A percentile compares a stretch with the other conserved stretches of the same genome.
These are phyloP conservation scores for Raphanus raphanistrum DNA, from an alignment of 345 rosid species.

Conservation along the genomic window DNA sequence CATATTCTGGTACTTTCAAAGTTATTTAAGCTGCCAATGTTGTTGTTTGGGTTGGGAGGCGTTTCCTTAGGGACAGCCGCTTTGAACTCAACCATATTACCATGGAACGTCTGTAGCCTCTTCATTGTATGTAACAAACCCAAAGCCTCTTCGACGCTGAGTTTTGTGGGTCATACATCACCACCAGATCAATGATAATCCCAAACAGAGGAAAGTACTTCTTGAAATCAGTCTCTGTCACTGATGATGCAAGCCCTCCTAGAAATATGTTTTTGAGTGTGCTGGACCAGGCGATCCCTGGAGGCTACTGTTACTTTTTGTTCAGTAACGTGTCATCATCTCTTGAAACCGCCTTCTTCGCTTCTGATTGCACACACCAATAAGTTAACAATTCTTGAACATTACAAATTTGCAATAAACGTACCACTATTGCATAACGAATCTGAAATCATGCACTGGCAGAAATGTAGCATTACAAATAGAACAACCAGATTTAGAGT, in stretches of 20 bases:
- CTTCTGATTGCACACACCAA: background rate
- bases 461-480: background rate
- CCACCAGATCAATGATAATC: slow-evolving; percentile 3
- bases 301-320: slow-evolving; percentile 6
- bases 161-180: background rate
- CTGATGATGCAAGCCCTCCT: slow-evolving; percentile 6
- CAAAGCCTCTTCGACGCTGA: background rate
- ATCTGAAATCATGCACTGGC: background rate
- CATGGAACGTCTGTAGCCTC: slow-evolving; percentile 6
- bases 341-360: slow-evolving; percentile 1
- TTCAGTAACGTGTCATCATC: background rate
- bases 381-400: background rate
- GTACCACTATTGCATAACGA: background rate
- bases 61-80: background rate
- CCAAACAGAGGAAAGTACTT: slow-evolving; percentile 4
- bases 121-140: background rate
- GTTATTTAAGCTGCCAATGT: background rate
- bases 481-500: background rate
- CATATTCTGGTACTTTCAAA: background rate
- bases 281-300: background rate
- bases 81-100: slow-evolving; percentile 4
- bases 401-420: background rate
- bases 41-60: background rate
- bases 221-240: slow-evolving; percentile 7
- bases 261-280: background rate